Base-by-base conservation (phyloP, 441 rosid species). In the Populus hybrid region DNA sequence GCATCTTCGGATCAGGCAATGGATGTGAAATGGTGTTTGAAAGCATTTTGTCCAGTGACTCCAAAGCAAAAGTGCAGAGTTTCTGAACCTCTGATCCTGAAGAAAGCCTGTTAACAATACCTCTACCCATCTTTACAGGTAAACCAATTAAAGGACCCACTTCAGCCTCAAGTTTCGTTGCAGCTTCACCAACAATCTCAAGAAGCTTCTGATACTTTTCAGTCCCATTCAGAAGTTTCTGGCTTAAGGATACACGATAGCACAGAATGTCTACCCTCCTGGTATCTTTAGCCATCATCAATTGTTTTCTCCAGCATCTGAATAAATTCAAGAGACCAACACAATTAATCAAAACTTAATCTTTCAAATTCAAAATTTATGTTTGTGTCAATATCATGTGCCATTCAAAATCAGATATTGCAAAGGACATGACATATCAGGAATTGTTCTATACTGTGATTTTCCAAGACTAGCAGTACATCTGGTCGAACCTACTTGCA, bases 281-380 rank as follows among this genome's bases (percentile, higher is more conserved):
- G 0, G 99, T 94, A 72, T 91, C 95, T 73, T 85, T 94, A 0
- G 99, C 98, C 68, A 80, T 82, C 82, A 84, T 75, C 85, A 97
- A 75, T 81, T 94, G 99, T 81, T 97, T 97, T 88, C 91, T 93
- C 98, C 96, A 93, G 85, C 98, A 92, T 83, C 99, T 97, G 84
- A 65, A 72, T 21, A 71, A 76, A 80, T 14, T 79, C n/a, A 65
- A 72, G 36, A 20, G 74, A 75, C 56, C 65, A 73, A 71, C 36
- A 33, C 21, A 65, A 26, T 73, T 67, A 72, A 56, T 72, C 21
- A 38, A 76, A 63, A 29, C 20, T 11, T 64, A 26, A 21, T 72
- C 16, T 45, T 59, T 23, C 20, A 63, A 50, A 24, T 11, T 33
- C 7, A 61, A n/a, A 61, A 21, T 61, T 61, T 23, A 9, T 61